Base-by-base conservation (phyloP, 768 basidiomycete species). In the Hortiboletus flavorubellus region DNA sequence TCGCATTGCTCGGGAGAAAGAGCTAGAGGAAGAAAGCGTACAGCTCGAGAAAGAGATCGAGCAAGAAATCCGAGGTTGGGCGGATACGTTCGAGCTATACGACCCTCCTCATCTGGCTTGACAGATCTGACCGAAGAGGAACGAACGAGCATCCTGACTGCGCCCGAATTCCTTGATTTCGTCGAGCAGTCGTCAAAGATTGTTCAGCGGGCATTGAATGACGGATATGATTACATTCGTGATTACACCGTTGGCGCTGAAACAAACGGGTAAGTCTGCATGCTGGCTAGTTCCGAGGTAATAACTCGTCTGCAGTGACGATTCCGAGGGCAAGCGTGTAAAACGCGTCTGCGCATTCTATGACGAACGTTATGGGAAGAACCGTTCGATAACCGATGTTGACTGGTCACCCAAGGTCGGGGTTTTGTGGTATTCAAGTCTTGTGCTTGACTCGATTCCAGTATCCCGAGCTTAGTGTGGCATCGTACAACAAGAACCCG, bases 401-500 rank as follows among this genome's bases (percentile, higher is more conserved):
- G 96, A 98, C 64, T 99, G 97, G 97, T 98, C 95, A 48, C 92
- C 92, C 3, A 98, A 98, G 78, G 96, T 92, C 58, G 50, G 73
- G 53, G 21, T 45, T 26, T 43, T 16, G 29, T 54, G n/a, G 29
- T 38, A 2, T 16, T 37, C 12, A 21, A 35, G 26, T 37, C 2
- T 33, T 5, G 33, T 10, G n/a, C 44, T 49, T 58, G 47, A 54
- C 49, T 21, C 5, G 38, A 39, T 56, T 16, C 8, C 49, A 98
- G 96, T 98, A 92, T 65, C 96, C 94, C 8, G 97, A 99, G 72
- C 82, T 99, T 26, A 91, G 88, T 55, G 91, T 91, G 18, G 94
- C 97, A 0, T 90, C 97, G 4, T 99, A 99, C 68, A 99, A 98
- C 78, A 98, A 97, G 77, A 98, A 98, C 63, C 87, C 93, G 7